Evolutionary conservation across 345 rosid genomes (phyloP).

Genomic region (Brassica nigra): DNA sequence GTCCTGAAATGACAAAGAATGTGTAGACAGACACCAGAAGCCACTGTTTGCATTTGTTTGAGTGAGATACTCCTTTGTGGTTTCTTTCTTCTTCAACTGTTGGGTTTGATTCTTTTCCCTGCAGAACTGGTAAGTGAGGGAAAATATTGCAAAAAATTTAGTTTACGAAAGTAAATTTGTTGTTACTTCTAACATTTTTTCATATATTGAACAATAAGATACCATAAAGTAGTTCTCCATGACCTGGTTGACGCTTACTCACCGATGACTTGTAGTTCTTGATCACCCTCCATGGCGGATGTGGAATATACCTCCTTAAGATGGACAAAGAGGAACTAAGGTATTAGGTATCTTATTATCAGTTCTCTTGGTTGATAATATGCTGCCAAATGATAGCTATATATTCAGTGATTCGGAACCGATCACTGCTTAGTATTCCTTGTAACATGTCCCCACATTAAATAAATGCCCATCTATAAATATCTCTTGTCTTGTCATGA

Average conservation of each 20-base stretch:
- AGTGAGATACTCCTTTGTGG: conserved; percentile 18
- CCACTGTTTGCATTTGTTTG: conserved; percentile 43
- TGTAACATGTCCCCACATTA: conserved; percentile 21
- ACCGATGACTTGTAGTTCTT: conserved; percentile 43
- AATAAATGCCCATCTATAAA: conserved; percentile 14
- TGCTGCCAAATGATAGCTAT: conserved; percentile 1
- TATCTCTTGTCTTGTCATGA: not conserved
- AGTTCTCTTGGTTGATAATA: conserved; percentile 7
- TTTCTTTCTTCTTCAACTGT: conserved; percentile 20
- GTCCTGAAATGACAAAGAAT: conserved; percentile 48
- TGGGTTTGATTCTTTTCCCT: conserved; percentile 24
- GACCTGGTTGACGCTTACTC: conserved; percentile 12
- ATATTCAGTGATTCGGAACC: conserved; percentile 3
- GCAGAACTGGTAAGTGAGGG: conserved; percentile 30
- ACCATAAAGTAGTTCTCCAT: not conserved
- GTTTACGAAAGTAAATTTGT: not conserved
- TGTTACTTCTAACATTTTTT: not conserved
- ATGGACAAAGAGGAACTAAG: conserved; percentile 9
- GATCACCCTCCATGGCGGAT: conserved; percentile 32
- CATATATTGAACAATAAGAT: not conserved
- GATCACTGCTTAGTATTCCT: not conserved
- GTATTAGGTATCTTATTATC: conserved; percentile 2
- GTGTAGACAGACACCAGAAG: conserved; percentile 36
- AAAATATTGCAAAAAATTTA: not conserved
- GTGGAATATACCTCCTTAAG: conserved; percentile 14